phyloP scores from a whole-genome alignment of 2,329 filamentous ascomycete species.

The Aspergillus fructus region DNA sequence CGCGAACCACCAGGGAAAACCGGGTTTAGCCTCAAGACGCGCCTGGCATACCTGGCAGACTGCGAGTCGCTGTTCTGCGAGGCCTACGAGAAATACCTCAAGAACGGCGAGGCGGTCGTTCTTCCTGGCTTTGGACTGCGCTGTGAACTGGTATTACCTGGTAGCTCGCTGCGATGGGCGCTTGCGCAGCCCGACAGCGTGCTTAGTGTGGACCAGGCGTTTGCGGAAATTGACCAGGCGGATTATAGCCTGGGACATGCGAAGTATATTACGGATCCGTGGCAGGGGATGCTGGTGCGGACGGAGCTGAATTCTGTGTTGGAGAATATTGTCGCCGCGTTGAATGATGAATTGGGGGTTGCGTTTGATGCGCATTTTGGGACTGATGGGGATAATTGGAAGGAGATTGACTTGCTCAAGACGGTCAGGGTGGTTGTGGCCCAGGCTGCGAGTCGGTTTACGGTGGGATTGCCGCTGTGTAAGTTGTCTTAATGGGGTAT shows the following conservation, averaged over 20 bases:
- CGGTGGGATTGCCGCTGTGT: constrained; percentile 32
- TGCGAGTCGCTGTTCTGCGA: constrained; percentile 8
- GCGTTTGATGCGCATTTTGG: constrained; percentile 26
- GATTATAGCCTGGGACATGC: constrained; percentile 40
- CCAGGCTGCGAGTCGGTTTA: constrained; percentile 28
- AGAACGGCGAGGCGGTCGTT: constrained; percentile 44
- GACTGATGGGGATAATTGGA: constrained; percentile 24
- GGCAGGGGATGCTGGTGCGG: constrained; percentile 26
- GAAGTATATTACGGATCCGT: constrained; percentile 34
- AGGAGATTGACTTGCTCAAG: constrained; percentile 22
- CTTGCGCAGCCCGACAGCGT: constrained; percentile 41
- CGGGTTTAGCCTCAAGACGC: constrained; percentile 5
- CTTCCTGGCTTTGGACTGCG: constrained; percentile 43
- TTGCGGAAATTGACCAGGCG: constrained; percentile 30
- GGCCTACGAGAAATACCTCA: constrained; percentile 37
- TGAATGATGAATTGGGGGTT: constrained; percentile 25
- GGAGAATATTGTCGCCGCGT: constrained; percentile 8
- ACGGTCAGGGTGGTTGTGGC: constrained; percentile 26
- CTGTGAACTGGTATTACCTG: constrained; percentile 46
- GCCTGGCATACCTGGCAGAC: neutral
- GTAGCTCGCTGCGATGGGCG: constrained; percentile 41
- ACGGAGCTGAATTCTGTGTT: constrained; percentile 22
- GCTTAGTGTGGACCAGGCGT: constrained; percentile 36
- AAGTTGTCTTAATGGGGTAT: constrained; percentile 10
- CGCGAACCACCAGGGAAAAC: constrained; percentile 1